Percentiles rank a stretch among this genome's conserved stretches.
These are phyloP conservation scores for Mycena citricolor DNA, from an alignment of 1,284 basidiomycete genomes.

Conservation along the genomic window DNA sequence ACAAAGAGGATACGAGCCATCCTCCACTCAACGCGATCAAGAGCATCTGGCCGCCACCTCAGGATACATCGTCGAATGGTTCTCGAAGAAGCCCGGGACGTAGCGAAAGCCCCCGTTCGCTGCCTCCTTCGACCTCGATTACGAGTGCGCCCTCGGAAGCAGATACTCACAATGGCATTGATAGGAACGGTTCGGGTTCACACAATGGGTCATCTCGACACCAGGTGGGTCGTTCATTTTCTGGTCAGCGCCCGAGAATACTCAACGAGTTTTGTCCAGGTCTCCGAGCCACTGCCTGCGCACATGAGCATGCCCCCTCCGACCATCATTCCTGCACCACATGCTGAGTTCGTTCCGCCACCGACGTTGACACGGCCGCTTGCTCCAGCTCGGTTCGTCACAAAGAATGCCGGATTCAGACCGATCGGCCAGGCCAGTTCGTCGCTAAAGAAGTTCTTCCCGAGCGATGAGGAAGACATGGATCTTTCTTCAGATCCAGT, in stretches of 20 bases:
- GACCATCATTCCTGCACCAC: slow-evolving; percentile 23
- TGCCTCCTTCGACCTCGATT: slow-evolving; percentile 5
- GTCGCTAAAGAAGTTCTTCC: slow-evolving; percentile 70
- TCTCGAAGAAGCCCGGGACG: slow-evolving; percentile 13
- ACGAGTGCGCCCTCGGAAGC: slow-evolving; percentile 14
- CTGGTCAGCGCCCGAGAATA: background rate
- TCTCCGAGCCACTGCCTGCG: slow-evolving; percentile 20
- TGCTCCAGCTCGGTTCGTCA: slow-evolving; percentile 10
- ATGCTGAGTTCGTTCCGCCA: slow-evolving; percentile 5
- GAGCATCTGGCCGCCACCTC: background rate
- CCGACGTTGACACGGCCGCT: slow-evolving; percentile 10
- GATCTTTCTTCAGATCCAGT: slow-evolving; percentile 29
- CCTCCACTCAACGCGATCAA: background rate
- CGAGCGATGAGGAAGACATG: slow-evolving; percentile 67
- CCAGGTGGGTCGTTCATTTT: slow-evolving; percentile 1
- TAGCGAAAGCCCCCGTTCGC: slow-evolving; percentile 10
- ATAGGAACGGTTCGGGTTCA: slow-evolving; percentile 8
- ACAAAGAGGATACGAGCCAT: background rate
- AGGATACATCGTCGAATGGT: slow-evolving; percentile 13
- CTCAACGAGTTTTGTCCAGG: background rate
- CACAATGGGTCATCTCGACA: too few relatives aligned
- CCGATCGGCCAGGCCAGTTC: slow-evolving; percentile 61
- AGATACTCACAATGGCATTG: slow-evolving; percentile 12
- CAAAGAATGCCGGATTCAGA: slow-evolving; percentile 57
- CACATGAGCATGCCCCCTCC: slow-evolving; percentile 30